Evolutionary conservation across 768 basidiomycete genomes (phyloP).

Genomic region (Boletus sp.): DNA sequence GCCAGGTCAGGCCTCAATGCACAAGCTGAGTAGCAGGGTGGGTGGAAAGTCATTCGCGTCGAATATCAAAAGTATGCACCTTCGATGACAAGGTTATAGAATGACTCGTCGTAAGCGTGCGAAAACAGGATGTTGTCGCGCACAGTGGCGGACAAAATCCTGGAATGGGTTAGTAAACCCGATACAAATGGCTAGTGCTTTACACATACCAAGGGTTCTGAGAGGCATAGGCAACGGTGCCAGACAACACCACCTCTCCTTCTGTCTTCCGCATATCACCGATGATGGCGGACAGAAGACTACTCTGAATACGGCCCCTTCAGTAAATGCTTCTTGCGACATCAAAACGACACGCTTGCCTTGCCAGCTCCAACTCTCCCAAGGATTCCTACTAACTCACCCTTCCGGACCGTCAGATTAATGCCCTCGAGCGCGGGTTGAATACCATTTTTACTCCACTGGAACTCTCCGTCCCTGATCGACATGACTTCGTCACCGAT

Average conservation of each 20-base stretch:
- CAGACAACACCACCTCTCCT: slow-evolving; percentile 67
- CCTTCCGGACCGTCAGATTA: slow-evolving; percentile 70
- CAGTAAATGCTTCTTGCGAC: not conserved
- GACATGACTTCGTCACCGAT: slow-evolving; percentile 67
- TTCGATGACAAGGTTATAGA: slow-evolving; percentile 80
- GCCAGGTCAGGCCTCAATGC: slow-evolving; percentile 80
- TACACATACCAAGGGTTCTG: slow-evolving; percentile 76
- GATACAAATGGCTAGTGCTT: not conserved
- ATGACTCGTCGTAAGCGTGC: slow-evolving; percentile 80
- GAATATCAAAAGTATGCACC: slow-evolving; percentile 36
- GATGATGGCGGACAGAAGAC: slow-evolving; percentile 73
- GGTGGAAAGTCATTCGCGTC: not conserved
- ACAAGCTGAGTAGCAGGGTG: slow-evolving; percentile 51
- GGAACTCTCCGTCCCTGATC: slow-evolving; percentile 76
- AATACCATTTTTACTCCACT: slow-evolving; percentile 60
- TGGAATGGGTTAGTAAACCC: slow-evolving; percentile 20
- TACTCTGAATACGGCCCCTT: slow-evolving; percentile 44
- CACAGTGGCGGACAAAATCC: slow-evolving; percentile 83
- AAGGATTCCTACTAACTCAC: slow-evolving; percentile 79
- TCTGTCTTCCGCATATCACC: slow-evolving; percentile 81
- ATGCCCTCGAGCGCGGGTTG: slow-evolving; percentile 73
- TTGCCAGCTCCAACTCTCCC: slow-evolving; percentile 93
- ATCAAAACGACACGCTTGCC: slow-evolving; percentile 35
- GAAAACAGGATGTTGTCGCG: slow-evolving; percentile 92
- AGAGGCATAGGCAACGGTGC: slow-evolving; percentile 76